Evolutionary conservation across 2,329 filamentous ascomycete genomes (phyloP), one percentile per base, ranked within the genome.

Genomic region (Cadophora gregata): DNA sequence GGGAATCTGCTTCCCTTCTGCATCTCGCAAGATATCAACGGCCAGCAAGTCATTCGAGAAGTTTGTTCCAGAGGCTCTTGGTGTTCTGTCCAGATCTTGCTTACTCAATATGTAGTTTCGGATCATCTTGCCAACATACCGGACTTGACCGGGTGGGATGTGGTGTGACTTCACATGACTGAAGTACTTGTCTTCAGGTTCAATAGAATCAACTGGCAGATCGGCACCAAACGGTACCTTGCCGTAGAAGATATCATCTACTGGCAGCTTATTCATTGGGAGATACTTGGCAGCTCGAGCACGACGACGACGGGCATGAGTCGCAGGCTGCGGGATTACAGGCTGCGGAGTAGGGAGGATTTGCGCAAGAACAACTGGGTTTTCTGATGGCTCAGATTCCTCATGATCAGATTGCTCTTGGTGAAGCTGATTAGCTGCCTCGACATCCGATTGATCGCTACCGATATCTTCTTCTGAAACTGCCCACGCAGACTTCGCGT

Each of bases 181-280:
- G 29, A 38, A 65, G 24, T 33, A 61, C 42, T 45, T 50, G 8
- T 53, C 56, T 48, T 47, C 63, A 42, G 59, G 16, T 45, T 33
- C 47, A 42, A 42, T 65, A n/a, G 33, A 48, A 50, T 47, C 75
- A 31, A 67, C 58, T 9, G 71, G 42, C 7, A 78, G 63, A 59
- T 76, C 71, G 64, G 78, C 67, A 65, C 76, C 76, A 42, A 75
- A 66, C 14, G 59, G 38, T 38, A 69, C 65, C 19, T 68, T 70
- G 8, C 64, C 63, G 64, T 83, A 83, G 71, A 84, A 84, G 5
- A 84, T 64, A 58, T 79, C 74, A 58, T 80, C 76, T 5, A 79
- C 72, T 27, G 74, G 70, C n/a, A 81, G 64, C 33, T 76, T 77
- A n/a, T 74, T 64, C 21, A 74, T 76, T 0, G 80, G 79, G 33